phyloP scores from a whole-genome alignment of 1,284 basidiomycete genomes.

The Mycena citricolor region DNA sequence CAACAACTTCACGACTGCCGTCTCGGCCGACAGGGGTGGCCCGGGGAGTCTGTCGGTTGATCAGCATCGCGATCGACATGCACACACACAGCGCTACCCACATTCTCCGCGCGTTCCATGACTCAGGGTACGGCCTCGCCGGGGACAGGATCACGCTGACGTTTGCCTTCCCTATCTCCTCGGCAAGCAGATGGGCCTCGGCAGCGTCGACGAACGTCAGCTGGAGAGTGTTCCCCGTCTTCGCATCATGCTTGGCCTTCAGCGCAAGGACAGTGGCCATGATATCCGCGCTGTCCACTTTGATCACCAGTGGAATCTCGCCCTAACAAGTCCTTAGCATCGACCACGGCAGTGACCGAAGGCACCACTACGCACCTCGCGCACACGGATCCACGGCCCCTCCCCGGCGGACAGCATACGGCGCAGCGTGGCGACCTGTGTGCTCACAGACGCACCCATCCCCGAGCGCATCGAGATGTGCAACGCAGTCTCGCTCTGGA shows the following conservation, averaged over 20 bases:
- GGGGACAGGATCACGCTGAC: conserved; percentile 19
- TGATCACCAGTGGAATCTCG: conserved; percentile 16
- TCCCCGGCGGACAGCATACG: conserved; percentile 43
- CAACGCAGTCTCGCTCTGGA: conserved; percentile 68
- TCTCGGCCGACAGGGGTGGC: conserved; percentile 70
- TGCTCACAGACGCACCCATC: conserved; percentile 55
- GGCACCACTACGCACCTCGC: not conserved
- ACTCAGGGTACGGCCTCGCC: conserved; percentile 12
- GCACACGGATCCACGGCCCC: conserved; percentile 2
- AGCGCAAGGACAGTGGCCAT: conserved; percentile 17
- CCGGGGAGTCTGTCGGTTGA: conserved; percentile 48
- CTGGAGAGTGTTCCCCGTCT: not conserved
- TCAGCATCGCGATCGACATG: not conserved
- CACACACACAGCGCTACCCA: conserved; percentile 20
- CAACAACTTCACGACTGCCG: conserved; percentile 62
- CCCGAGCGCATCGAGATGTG: conserved; percentile 58
- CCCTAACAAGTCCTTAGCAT: conserved; percentile 5
- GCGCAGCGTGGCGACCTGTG: conserved; percentile 68
- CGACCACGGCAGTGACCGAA: not conserved
- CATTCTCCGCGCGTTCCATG: conserved; percentile 17
- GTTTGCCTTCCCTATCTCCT: conserved; percentile 11
- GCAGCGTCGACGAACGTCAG: conserved; percentile 17
- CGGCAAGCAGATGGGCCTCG: conserved; percentile 21
- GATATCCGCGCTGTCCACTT: conserved; percentile 17
- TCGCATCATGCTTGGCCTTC: conserved; percentile 11